phyloP scores from a whole-genome alignment of 345 rosid genomes.

The Citrus trifoliata region DNA sequence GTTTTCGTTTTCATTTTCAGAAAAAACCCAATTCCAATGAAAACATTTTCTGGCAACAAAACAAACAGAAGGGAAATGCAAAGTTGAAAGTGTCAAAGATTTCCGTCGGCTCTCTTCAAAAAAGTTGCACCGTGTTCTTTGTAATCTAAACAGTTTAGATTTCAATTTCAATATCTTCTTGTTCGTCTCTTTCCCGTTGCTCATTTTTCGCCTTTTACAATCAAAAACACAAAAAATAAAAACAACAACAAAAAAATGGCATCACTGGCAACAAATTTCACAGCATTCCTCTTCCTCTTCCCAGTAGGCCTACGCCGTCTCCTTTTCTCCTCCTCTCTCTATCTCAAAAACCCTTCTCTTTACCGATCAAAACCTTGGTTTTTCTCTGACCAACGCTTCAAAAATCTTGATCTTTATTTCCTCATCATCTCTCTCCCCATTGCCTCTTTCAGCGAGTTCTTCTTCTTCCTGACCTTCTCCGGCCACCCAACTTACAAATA shows the following conservation, averaged over 20 bases:
- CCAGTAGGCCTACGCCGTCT: conserved; percentile 54
- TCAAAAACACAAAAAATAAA: background rate
- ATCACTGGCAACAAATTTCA: conserved; percentile 41
- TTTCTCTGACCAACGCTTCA: conserved; percentile 39
- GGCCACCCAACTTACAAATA: conserved; percentile 44
- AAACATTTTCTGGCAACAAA: too few relatives aligned
- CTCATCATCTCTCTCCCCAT: conserved; percentile 50
- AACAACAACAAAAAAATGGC: conserved; percentile 24
- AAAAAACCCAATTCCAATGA: too few relatives aligned
- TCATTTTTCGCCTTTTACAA: too few relatives aligned
- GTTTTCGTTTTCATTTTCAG: too few relatives aligned
- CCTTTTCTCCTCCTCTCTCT: conserved; percentile 48
- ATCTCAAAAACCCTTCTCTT: conserved; percentile 47
- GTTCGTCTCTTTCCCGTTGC: background rate
- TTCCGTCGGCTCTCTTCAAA: background rate
- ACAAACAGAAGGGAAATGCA: too few relatives aligned
- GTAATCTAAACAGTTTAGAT: background rate
- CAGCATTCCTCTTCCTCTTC: conserved; percentile 43
- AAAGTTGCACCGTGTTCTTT: too few relatives aligned
- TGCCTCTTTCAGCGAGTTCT: conserved; percentile 44
- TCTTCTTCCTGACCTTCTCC: conserved; percentile 42
- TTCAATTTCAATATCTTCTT: background rate
- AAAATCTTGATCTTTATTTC: conserved; percentile 49
- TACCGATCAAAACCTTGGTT: conserved; percentile 54
- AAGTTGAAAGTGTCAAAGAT: background rate